A percentile compares a stretch with the other conserved stretches of the same genome.
These are phyloP conservation scores for Metschnikowia chrysomelidarum DNA, from an alignment of 805 yeast species.

Conservation along the genomic window DNA sequence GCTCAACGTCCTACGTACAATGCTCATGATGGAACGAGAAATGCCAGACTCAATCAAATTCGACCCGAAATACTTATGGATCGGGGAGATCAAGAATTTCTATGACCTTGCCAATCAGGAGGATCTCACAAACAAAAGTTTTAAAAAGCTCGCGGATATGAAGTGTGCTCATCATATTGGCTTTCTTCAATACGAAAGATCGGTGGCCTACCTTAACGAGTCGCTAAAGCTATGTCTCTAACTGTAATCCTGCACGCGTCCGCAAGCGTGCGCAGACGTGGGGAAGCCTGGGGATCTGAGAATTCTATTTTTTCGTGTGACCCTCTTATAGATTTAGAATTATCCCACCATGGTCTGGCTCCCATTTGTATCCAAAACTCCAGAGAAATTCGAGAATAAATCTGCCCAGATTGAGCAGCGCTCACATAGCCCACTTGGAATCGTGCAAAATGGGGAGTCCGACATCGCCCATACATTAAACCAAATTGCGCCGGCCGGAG, in stretches of 20 bases:
- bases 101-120: conserved; percentile 2
- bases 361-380: conserved; percentile 11
- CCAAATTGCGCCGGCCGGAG: conserved; percentile 16
- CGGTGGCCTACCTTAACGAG: conserved; percentile 17
- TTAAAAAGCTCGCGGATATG: conserved; percentile 4
- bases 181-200: conserved; percentile 15
- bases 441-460: conserved; percentile 13
- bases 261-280: too few relatives aligned
- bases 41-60: conserved; percentile 9
- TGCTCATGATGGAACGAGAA: conserved; percentile 17
- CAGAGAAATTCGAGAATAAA: conserved; percentile 1
- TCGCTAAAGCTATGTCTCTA: conserved; percentile 13
- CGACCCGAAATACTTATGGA: conserved; percentile 17
- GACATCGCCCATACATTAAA: conserved; percentile 21
- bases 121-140: conserved; percentile 4
- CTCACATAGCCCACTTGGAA: conserved; percentile 16
- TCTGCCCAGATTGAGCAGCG: conserved; percentile 16
- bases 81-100: conserved; percentile 7
- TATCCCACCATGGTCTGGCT: conserved; percentile 17
- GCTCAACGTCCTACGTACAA: conserved; percentile 11
- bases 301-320: too few relatives aligned
- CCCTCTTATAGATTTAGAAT: too few relatives aligned
- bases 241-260: conserved; percentile 9
- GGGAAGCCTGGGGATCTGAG: too few relatives aligned
- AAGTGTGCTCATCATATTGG: conserved; percentile 12